Evolutionary conservation across 2,329 filamentous ascomycete genomes (phyloP), one percentile per base, ranked within the genome.

Genomic region (Fusarium euwallaceae): DNA sequence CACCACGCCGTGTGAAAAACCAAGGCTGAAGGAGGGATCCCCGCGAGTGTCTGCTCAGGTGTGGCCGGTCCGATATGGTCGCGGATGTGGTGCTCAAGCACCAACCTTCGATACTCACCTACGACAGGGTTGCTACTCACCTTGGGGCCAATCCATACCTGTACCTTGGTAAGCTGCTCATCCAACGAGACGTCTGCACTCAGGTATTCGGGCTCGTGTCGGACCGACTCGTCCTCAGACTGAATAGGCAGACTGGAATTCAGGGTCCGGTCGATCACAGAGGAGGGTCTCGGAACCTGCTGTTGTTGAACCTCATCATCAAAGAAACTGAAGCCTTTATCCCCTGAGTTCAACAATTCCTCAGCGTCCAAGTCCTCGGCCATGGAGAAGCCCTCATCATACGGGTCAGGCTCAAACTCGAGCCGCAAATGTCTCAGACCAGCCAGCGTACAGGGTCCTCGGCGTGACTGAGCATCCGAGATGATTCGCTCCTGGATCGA

Each of bases 341-440:
- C 81, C 1, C 82, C 82, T 14, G 81, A 81, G 27, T 82, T 81
- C 56, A 89, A 81, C 16, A 89, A 79, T 14, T 81, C 81, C 51
- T 84, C 83, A 2, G 85, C 83, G 60, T 88, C 85, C 4, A 86
- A 66, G 20, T 83, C 82, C 12, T 80, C 80, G 3, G 76, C 73
- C 4, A 78, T 74, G 6, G 80, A 80, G 17, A 81, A 79, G 20
- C 81, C 76, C 27, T 85, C 83, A 4, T 84, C 82, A 12, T 80
- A 79, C 2, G 82, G 81, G 58, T 87, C 86, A 0, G 83, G 79
- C 29, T 87, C 85, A 69, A 92, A 87, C 76, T 92, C 90, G 7
- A 92, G 81, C 3, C 85, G 81, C 17, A 92, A 77, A 67, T 87
- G 85, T 64, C 86, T 84, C n/a, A 92, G 81, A 12, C 90, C 90